phyloP scores from a whole-genome alignment of 2,329 filamentous ascomycete genomes.

The Cladosporium velox region DNA sequence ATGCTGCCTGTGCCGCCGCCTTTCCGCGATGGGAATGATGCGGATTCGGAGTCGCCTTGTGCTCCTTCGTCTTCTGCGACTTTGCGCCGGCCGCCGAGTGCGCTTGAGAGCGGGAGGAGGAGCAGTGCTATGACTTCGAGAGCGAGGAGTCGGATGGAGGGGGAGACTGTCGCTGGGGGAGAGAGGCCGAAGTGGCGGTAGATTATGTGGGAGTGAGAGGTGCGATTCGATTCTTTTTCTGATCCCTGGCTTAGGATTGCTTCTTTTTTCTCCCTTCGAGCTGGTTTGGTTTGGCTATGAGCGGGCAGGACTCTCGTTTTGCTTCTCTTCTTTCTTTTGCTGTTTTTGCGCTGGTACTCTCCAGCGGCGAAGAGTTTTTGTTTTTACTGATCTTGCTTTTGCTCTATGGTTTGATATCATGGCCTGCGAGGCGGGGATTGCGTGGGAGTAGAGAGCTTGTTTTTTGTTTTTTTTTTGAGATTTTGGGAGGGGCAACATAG shows the following conservation, averaged over 20 bases:
- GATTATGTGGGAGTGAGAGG: too few relatives aligned
- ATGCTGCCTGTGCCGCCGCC: slow-evolving; percentile 26
- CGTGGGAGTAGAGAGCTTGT: not conserved
- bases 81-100: slow-evolving; percentile 26
- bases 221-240: not conserved
- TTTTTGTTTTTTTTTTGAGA: not conserved
- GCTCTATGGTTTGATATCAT: not conserved
- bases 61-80: slow-evolving; percentile 6
- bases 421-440: not conserved
- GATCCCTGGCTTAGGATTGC: not conserved
- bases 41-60: slow-evolving; percentile 30
- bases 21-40: slow-evolving; percentile 32
- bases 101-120: slow-evolving; percentile 25
- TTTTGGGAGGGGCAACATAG: not conserved
- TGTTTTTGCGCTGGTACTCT: not conserved
- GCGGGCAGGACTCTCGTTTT: not conserved
- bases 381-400: not conserved
- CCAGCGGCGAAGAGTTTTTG: too few relatives aligned
- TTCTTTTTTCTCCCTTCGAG: not conserved
- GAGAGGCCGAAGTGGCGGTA: slow-evolving; percentile 30
- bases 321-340: not conserved
- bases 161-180: slow-evolving; percentile 20
- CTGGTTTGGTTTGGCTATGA: not conserved
- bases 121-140: slow-evolving; percentile 25
- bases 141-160: slow-evolving; percentile 25